Evolutionary conservation across 495 filamentous ascomycete species (phyloP), one percentile per base, ranked within the genome.

Genomic region (Xylona heveae): DNA sequence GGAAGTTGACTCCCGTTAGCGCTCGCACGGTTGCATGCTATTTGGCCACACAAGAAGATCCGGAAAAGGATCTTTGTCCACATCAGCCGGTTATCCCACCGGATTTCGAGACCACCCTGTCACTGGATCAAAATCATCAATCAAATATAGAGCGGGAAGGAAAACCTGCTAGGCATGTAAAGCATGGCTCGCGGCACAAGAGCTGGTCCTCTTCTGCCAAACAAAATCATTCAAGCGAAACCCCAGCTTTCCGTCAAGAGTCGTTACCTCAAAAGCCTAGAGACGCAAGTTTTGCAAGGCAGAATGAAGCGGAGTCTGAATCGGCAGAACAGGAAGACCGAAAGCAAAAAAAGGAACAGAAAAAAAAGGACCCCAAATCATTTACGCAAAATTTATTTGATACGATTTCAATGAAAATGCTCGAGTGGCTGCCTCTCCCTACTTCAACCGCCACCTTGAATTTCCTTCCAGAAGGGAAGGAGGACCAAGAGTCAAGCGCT

Each of bases 331-430:
- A 38, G 4, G 6, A 19, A 2, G 24, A 19, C 5, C 33, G 26
- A 27, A 33, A 20, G 22, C 43, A 21, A 20, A 45, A 30, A 26
- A 65, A 62, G 38, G 50, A 54, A 27, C 62, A 68, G 26, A 50
- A 54, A 5, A 59, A 64, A 41, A 82, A 75, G 42, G 80, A 90
- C 44, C 75, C 79, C 13, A 75, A 78, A 38, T 85, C 79, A 1
- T 84, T 90, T 40, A 74, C 76, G 6, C 81, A 82, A 28, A 77
- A 77, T 36, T 55, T 88, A 2, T 84, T 85, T 42, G 74, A 74
- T 38, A 81, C 80, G 2, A 57, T 71, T 25, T 64, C 79, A 3
- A 60, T 82, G 39, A 72, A 72, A 34, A 78, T 85, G 69, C 53
- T 85, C 18, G 78, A 83, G 47, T 83, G 75, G 75, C 54, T 78